phyloP scores from a whole-genome alignment of 2,329 filamentous ascomycete genomes.

The Cladosporium sp. region DNA sequence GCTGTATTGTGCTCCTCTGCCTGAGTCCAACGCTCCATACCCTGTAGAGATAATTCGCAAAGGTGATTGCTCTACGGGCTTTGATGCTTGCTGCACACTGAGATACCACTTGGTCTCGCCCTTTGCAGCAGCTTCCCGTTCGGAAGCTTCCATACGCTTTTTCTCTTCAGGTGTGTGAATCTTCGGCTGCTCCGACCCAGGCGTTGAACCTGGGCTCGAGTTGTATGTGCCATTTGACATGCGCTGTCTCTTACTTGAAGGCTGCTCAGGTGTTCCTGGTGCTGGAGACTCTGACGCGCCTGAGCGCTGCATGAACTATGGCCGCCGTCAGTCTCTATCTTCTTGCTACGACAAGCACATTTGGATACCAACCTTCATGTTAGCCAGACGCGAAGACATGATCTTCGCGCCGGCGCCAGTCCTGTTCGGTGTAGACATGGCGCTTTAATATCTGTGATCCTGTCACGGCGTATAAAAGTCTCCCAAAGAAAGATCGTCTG shows the following conservation, averaged over 20 bases:
- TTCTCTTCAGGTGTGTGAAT: slow-evolving; percentile 64
- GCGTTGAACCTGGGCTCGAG: slow-evolving; percentile 34
- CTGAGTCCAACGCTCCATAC: slow-evolving; percentile 48
- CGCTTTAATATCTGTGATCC: neutral
- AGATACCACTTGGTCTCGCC: slow-evolving; percentile 75
- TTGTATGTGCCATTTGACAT: slow-evolving; percentile 39
- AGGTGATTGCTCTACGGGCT: slow-evolving; percentile 33
- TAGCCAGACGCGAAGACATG: slow-evolving; percentile 83
- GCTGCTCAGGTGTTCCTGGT: slow-evolving; percentile 45
- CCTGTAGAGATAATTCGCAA: slow-evolving; percentile 58
- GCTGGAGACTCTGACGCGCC: slow-evolving; percentile 54
- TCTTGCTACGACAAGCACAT: neutral
- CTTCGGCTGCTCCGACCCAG: slow-evolving; percentile 59
- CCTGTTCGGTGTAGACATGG: slow-evolving; percentile 39
- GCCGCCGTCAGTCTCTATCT: neutral
- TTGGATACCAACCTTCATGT: slow-evolving; percentile 66
- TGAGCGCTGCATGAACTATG: slow-evolving; percentile 84
- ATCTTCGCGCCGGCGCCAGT: slow-evolving; percentile 55
- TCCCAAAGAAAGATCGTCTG: neutral
- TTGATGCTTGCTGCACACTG: slow-evolving; percentile 47
- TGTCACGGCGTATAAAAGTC: neutral
- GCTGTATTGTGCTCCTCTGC: slow-evolving; percentile 20
- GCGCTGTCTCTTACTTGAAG: slow-evolving; percentile 62
- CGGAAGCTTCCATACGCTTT: slow-evolving; percentile 51
- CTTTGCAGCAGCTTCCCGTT: slow-evolving; percentile 57